phyloP scores from a whole-genome alignment of 108 stramenopile genomes.

The Skeletonema costatum region DNA sequence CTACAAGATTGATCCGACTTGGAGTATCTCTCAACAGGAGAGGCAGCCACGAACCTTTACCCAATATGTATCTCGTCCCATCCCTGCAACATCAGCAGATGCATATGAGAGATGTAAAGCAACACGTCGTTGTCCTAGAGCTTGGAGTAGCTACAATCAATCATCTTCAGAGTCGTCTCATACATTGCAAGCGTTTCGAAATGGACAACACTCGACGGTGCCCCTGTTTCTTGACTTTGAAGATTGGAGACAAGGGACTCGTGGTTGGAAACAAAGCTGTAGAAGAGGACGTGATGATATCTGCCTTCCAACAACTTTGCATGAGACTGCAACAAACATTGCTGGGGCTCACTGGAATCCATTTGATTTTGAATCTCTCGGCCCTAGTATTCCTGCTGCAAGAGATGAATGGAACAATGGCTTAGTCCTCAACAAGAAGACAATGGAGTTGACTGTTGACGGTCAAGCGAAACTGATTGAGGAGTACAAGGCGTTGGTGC shows the following conservation, averaged over 20 bases:
- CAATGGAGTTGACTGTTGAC: constrained; percentile 32
- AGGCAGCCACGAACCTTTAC: constrained; percentile 33
- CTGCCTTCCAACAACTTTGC: constrained; percentile 22
- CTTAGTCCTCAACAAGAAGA: constrained; percentile 49
- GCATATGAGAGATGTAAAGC: constrained; percentile 82
- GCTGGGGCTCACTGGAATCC: constrained; percentile 56
- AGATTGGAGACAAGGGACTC: constrained; percentile 58
- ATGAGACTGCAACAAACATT: constrained; percentile 6
- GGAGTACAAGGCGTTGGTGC: constrained; percentile 22
- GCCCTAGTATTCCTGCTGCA: constrained; percentile 44
- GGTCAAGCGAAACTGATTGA: constrained; percentile 37
- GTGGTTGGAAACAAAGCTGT: constrained; percentile 23
- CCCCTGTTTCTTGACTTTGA: constrained; percentile 61
- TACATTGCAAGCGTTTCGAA: constrained; percentile 54
- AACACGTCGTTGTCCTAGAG: constrained; percentile 73
- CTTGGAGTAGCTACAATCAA: constrained; percentile 58
- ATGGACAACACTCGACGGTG: constrained; percentile 42
- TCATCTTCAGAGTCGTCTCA: constrained; percentile 31
- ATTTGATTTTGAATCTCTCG: constrained; percentile 44
- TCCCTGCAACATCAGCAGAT: constrained; percentile 29
- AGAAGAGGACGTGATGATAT: constrained; percentile 10
- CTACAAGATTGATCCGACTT: constrained; percentile 61
- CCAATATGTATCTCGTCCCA: constrained; percentile 32
- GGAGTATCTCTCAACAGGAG: constrained; percentile 62
- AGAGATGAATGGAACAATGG: constrained; percentile 47